Conservation (phyloP, 2,329 filamentous ascomycete species). For the Calonectria hawksworthii region DNA sequence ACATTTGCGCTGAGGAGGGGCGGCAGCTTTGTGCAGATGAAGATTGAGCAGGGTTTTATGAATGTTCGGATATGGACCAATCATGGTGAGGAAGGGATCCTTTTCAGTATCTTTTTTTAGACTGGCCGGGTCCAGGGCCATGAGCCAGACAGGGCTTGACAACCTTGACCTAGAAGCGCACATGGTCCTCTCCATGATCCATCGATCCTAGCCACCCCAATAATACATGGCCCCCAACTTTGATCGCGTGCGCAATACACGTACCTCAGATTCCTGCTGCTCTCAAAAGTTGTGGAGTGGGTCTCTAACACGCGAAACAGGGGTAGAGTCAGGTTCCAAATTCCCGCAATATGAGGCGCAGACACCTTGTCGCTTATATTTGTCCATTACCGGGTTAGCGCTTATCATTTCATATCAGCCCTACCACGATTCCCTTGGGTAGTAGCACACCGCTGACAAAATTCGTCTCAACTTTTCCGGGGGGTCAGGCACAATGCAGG, state of each 20-base stretch:
- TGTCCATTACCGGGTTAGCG: neutral
- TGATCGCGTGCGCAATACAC: neutral
- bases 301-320: too few species aligned
- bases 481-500: neutral
- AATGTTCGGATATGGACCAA: too few species aligned
- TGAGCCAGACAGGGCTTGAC: too few species aligned
- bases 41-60: too few species aligned
- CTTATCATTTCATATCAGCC: neutral
- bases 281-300: neutral
- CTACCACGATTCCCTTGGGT: neutral
- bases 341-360: neutral
- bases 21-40: too few species aligned
- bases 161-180: neutral
- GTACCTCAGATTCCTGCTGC: neutral
- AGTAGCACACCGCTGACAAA: neutral
- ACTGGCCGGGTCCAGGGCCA: too few species aligned
- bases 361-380: neutral
- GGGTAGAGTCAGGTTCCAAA: neutral
- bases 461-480: neutral
- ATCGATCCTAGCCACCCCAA: slow-evolving; percentile 32
- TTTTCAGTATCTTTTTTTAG: too few species aligned
- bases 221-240: neutral
- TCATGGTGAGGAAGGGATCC: too few species aligned
- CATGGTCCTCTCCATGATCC: neutral
- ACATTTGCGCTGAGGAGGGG: too few species aligned